These are phyloP conservation scores for Talaromyces marneffei DNA, from an alignment of 2,329 filamentous ascomycete species.

Conservation along the genomic window DNA sequence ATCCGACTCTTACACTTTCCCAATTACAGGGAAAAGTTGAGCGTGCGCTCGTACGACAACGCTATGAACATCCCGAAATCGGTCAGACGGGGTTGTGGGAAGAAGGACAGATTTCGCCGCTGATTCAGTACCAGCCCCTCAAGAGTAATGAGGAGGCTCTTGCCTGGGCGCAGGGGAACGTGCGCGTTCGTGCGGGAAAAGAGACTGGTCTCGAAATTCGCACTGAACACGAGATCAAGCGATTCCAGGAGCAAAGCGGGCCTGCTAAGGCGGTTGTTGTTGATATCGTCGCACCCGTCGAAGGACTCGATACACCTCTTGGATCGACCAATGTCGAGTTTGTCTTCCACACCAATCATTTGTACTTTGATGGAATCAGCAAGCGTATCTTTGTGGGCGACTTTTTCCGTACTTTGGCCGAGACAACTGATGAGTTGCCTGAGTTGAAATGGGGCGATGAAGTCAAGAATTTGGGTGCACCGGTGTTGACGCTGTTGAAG, in stretches of 20 bases:
- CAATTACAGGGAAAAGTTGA: slow-evolving; percentile 3
- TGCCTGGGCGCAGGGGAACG: not conserved
- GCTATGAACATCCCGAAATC: slow-evolving; percentile 11
- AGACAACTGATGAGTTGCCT: not conserved
- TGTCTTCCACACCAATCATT: slow-evolving; percentile 7
- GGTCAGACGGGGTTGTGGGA: slow-evolving; percentile 1
- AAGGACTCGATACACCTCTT: not conserved
- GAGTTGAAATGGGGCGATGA: slow-evolving; percentile 10
- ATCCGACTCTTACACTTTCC: not conserved
- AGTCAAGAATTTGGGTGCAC: slow-evolving; percentile 1
- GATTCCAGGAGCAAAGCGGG: not conserved
- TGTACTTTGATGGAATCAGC: slow-evolving; percentile 10
- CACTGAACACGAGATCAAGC: not conserved
- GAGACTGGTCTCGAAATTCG: slow-evolving; percentile 5
- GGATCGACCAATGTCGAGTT: slow-evolving; percentile 1
- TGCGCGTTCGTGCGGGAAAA: not conserved
- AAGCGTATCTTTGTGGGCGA: slow-evolving; percentile 7
- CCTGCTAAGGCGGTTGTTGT: not conserved
- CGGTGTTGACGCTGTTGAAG: slow-evolving; percentile 1
- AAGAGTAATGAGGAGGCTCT: slow-evolving; percentile 1
- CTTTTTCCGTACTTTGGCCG: not conserved
- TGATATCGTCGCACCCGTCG: slow-evolving; percentile 1
- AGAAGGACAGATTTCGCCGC: not conserved
- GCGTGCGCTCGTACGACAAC: not conserved
- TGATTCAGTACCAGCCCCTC: slow-evolving; percentile 8